phyloP scores from a whole-genome alignment of 1,284 basidiomycete species.

The Gymnopus androsaceus region DNA sequence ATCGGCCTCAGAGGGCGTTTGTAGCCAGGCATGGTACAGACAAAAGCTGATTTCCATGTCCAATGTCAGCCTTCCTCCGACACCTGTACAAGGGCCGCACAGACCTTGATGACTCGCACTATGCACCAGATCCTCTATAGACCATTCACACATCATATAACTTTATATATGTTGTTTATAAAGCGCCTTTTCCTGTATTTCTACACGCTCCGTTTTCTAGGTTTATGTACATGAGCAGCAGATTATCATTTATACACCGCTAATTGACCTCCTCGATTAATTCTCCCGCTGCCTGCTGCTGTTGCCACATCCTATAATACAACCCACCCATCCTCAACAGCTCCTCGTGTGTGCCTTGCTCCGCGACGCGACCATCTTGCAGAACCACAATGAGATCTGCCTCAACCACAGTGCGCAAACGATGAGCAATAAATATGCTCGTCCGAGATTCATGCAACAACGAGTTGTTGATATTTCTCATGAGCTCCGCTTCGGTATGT shows the following conservation, averaged over 20 bases:
- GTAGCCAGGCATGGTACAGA: too few species aligned
- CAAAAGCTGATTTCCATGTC: too few species aligned
- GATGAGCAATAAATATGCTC: constrained; percentile 94
- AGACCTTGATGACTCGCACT: too few species aligned
- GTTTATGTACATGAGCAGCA: too few species aligned
- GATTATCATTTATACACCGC: background rate
- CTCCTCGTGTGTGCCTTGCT: constrained; percentile 91
- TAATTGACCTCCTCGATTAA: background rate
- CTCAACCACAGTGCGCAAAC: constrained; percentile 88
- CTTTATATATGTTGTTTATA: too few species aligned
- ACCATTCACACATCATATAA: too few species aligned
- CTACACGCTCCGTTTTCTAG: too few species aligned
- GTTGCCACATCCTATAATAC: constrained; percentile 86
- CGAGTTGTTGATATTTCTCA: constrained; percentile 89
- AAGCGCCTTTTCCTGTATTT: too few species aligned
- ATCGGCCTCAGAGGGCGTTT: too few species aligned
- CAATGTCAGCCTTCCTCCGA: too few species aligned
- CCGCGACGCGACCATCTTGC: constrained; percentile 81
- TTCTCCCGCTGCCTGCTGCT: constrained; percentile 55
- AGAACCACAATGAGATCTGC: constrained; percentile 91
- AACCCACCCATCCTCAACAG: constrained; percentile 72
- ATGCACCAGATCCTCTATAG: too few species aligned
- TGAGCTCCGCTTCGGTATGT: constrained; percentile 92
- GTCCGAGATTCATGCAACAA: constrained; percentile 81
- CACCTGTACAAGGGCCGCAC: too few species aligned